Base-by-base conservation (phyloP, 768 basidiomycete genomes). In the Mycena pura region DNA sequence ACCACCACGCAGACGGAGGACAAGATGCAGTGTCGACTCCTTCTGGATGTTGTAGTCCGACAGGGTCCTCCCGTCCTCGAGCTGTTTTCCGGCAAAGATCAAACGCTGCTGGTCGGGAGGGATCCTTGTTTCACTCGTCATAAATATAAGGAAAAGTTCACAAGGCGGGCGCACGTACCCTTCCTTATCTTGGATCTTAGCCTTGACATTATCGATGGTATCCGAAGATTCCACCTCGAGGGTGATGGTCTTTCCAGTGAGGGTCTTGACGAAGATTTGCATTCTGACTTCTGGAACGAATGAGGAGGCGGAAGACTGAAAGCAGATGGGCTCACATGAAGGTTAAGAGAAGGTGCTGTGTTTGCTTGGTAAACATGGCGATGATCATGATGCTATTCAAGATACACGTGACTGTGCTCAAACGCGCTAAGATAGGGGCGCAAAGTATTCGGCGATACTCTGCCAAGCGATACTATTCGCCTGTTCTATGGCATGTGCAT, bases 81-180 rank as follows among this genome's bases (percentile, higher is more conserved):
- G 78, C 72, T 93, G 92, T 81, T 94, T 93, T 38, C 93, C 92
- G 51, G 92, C 92, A 68, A 93, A 94, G 76, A 88, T 91, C 60
- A 93, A 60, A 85, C 91, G 51, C 86, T 78, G 27, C 52, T 74
- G 74, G 66, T 77, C 74, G 41, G 76, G 75, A 21, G 74, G 74
- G 47, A 77, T 74, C 6, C 62, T 65, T 6, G 9, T 29, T 25
- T 4, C 14, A 43, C 17, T n/a, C 34, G n/a, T n/a, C n/a, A n/a
- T n/a, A n/a, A n/a, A 32, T 34, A 31, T 46, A 29, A 49, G 46
- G 22, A 2, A 19, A 7, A 10, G 43, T 3, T 39, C 29, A 24
- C 10, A 25, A 17, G 39, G 86, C 82, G 69, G 89, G 86, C 87
- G 85, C 62, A 89, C 90, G 11, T 86, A 88, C 21, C 85, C 88